These are phyloP conservation scores for Elongisporangium prolatum DNA, from an alignment of 352 stramenopile species.

Conservation along the genomic window DNA sequence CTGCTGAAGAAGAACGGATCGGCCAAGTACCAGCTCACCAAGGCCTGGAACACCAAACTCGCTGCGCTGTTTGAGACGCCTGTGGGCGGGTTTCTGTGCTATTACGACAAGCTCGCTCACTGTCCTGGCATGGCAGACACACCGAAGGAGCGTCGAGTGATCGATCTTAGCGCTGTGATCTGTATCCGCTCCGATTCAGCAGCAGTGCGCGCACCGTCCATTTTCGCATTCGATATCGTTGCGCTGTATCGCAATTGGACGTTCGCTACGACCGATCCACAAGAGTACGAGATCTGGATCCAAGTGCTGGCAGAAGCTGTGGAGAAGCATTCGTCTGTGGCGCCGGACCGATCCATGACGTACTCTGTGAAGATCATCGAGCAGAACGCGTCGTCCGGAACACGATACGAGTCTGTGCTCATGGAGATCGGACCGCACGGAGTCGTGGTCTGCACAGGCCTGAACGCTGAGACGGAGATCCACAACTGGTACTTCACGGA, in stretches of 20 bases:
- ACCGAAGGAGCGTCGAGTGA: slow-evolving; percentile 51
- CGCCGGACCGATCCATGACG: slow-evolving; percentile 38
- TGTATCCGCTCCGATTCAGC: slow-evolving; percentile 52
- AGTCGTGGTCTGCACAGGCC: slow-evolving; percentile 40
- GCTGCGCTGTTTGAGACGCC: slow-evolving; percentile 55
- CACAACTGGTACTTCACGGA: slow-evolving; percentile 80
- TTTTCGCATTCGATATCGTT: slow-evolving; percentile 61
- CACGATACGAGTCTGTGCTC: slow-evolving; percentile 32
- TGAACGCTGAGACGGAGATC: slow-evolving; percentile 38
- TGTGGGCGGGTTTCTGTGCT: slow-evolving; percentile 61
- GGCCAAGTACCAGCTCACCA: slow-evolving; percentile 55
- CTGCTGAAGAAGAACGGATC: slow-evolving; percentile 38
- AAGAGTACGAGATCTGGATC: slow-evolving; percentile 60
- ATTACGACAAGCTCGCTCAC: slow-evolving; percentile 66
- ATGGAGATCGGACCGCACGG: slow-evolving; percentile 60
- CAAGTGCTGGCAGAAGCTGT: slow-evolving; percentile 46
- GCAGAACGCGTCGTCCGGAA: slow-evolving; percentile 24
- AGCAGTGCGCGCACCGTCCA: slow-evolving; percentile 6
- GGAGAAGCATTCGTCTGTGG: slow-evolving; percentile 47
- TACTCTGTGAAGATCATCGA: slow-evolving; percentile 44
- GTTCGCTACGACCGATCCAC: slow-evolving; percentile 37
- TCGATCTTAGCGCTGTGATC: slow-evolving; percentile 62
- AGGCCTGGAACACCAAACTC: slow-evolving; percentile 54
- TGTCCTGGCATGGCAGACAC: slow-evolving; percentile 47
- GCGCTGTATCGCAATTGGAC: slow-evolving; percentile 75